Percentiles rank a stretch among this genome's conserved stretches.
Conservation (phyloP, 2,329 filamentous ascomycete genomes). For the Volutella citrinella region DNA sequence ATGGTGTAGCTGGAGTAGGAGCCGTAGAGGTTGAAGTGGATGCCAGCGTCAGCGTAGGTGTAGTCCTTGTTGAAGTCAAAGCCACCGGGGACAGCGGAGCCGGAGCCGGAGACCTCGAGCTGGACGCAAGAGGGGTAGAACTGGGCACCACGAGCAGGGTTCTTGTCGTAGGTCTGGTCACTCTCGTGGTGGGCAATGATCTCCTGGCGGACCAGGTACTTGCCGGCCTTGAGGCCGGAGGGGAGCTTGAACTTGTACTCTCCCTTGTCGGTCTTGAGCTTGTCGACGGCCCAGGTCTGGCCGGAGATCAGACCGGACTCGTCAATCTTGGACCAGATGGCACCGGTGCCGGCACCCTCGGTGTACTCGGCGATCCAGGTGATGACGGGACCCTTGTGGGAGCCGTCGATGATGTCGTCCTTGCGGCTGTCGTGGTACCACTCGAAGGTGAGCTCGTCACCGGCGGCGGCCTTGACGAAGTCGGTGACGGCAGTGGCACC, state of each 20-base stretch:
- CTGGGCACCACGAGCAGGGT: conserved; percentile 32
- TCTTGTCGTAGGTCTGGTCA: conserved; percentile 25
- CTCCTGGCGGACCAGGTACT: conserved; percentile 54
- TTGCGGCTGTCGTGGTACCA: conserved; percentile 49
- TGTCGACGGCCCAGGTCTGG: conserved; percentile 40
- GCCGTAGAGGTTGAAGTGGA: conserved; percentile 58
- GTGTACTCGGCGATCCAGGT: conserved; percentile 49
- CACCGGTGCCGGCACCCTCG: conserved; percentile 40
- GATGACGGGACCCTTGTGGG: conserved; percentile 51
- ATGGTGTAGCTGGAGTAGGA: conserved; percentile 28
- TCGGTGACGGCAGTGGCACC: conserved; percentile 31
- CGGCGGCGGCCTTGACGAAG: conserved; percentile 43
- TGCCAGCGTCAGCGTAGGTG: conserved; percentile 54
- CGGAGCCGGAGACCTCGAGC: conserved; percentile 54
- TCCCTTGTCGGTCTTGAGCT: conserved; percentile 48
- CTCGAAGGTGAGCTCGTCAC: conserved; percentile 46
- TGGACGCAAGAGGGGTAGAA: conserved; percentile 60
- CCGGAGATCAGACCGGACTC: conserved; percentile 31
- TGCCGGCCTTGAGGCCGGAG: conserved; percentile 41
- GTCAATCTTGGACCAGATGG: conserved; percentile 49
- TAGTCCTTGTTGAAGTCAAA: conserved; percentile 54
- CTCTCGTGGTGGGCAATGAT: conserved; percentile 53
- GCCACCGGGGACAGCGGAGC: conserved; percentile 31
- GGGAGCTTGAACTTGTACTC: conserved; percentile 48
- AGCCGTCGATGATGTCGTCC: conserved; percentile 52